Percentiles rank a stretch among this genome's conserved stretches.
These are phyloP conservation scores for Geotrichum bryndzae DNA, from an alignment of 1,139 yeast genomes.

Conservation along the genomic window DNA sequence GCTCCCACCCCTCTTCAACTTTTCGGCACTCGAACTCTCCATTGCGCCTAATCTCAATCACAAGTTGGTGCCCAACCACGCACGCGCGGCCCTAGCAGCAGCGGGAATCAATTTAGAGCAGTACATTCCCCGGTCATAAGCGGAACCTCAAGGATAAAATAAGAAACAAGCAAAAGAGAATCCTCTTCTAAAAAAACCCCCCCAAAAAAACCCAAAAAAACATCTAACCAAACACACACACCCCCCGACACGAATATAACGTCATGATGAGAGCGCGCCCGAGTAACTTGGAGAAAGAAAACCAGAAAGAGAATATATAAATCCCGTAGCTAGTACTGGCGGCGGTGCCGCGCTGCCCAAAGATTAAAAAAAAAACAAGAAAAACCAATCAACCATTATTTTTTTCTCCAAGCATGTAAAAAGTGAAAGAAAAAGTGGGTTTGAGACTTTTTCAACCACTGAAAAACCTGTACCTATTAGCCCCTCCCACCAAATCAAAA, in stretches of 20 bases:
- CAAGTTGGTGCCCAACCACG: constrained; percentile 38
- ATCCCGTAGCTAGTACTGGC: neutral
- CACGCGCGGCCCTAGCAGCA: constrained; percentile 30
- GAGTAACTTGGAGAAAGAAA: neutral
- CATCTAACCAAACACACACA: neutral
- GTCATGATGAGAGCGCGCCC: neutral
- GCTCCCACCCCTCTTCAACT: constrained; percentile 40
- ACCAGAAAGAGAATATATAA: neutral
- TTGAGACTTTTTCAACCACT: no score
- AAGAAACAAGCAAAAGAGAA: neutral
- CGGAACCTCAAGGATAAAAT: neutral
- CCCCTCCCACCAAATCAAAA: no score
- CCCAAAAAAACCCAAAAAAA: neutral
- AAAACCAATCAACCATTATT: neutral
- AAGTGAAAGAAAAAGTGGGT: neutral
- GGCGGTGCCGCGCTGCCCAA: neutral
- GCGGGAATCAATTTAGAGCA: constrained; percentile 36
- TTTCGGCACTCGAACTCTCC: constrained; percentile 37
- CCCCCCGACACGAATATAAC: neutral
- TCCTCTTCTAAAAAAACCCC: no score
- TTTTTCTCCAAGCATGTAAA: no score
- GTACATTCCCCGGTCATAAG: constrained; percentile 29
- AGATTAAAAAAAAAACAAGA: no score
- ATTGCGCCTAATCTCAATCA: constrained; percentile 39
- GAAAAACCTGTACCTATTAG: no score